Conservation (phyloP, 2,329 filamentous ascomycete species). For the Ophiocordyceps sinensis region DNA sequence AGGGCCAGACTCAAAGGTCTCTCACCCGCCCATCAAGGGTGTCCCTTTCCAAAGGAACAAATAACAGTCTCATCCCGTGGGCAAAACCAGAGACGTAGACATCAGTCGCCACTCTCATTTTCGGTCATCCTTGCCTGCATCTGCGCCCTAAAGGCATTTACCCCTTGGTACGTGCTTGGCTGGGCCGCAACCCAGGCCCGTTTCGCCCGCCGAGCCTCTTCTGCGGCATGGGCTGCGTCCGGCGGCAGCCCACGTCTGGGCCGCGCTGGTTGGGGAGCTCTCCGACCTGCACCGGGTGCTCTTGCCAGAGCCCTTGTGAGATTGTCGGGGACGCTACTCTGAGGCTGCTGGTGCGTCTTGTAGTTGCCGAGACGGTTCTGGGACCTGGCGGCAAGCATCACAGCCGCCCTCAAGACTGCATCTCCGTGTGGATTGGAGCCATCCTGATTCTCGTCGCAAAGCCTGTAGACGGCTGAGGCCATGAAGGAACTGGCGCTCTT, state of each 20-base stretch:
- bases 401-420: slow-evolving; percentile 12
- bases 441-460: slow-evolving; percentile 4
- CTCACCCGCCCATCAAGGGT: too few species aligned
- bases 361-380: slow-evolving; percentile 9
- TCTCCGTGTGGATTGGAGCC: slow-evolving; percentile 9
- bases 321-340: background rate
- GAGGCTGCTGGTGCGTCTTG: background rate
- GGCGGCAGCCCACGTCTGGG: too few species aligned
- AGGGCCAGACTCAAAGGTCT: too few species aligned
- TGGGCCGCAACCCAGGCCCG: slow-evolving; percentile 2
- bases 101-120: background rate
- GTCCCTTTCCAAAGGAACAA: too few species aligned
- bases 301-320: background rate
- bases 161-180: slow-evolving; percentile 9
- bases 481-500: slow-evolving; percentile 5
- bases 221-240: background rate
- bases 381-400: slow-evolving; percentile 12
- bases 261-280: background rate
- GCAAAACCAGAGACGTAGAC: too few species aligned
- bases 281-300: too few species aligned
- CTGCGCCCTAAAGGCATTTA: slow-evolving; percentile 12
- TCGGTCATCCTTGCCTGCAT: background rate
- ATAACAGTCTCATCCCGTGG: too few species aligned
- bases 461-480: slow-evolving; percentile 5
- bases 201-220: background rate